Base-by-base conservation (phyloP, 495 filamentous ascomycete species). In the Penicillium atrosanguineum region DNA sequence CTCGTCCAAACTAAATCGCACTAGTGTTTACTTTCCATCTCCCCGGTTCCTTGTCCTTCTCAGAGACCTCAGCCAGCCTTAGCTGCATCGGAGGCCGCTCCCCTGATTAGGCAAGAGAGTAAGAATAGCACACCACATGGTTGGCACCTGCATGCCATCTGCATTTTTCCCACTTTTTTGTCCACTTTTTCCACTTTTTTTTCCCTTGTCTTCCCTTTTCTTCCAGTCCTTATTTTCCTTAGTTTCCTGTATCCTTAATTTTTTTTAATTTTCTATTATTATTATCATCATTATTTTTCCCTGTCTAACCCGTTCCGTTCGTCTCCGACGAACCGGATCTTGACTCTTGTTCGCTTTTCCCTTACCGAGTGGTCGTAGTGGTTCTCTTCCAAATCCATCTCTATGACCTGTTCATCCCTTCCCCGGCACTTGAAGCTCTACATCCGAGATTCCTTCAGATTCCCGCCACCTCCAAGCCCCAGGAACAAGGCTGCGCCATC, bases 91-190 rank as follows among this genome's bases (percentile, higher is more conserved):
- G 38, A 16, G 16, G n/a, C 19, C 19, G 16, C 38, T 19, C 38
- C 38, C 44, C 29, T 11, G 11, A 36, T 46, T 46, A 55, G 46
- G 42, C 21, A 36, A 48, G 46, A 48, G 46, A 31, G 48, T 41
- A 48, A 52, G 48, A 57, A 57, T 52, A 57, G 55, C 48, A 57
- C 44, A 56, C 71, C 67, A 68, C 68, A 71, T 74, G 69, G 68
- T 72, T 74, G 68, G 69, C 69, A 74, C 59, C 69, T 71, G 70
- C 70, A 65, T 58, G 59, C 59, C 62, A 62, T 62, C 41, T 36
- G 50, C 25, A 11, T 45, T 48, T 46, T 46, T 55, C 31, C 20
- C 36, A 25, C 20, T 7, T 39, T 41, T 23, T 31, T 34, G 23
- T 23, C 23, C 23, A 23, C 23, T 18, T 26, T 20, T 31, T 50